These are phyloP conservation scores for Sporothrix sp. DNA, from an alignment of 2,329 filamentous ascomycete species.

Conservation along the genomic window DNA sequence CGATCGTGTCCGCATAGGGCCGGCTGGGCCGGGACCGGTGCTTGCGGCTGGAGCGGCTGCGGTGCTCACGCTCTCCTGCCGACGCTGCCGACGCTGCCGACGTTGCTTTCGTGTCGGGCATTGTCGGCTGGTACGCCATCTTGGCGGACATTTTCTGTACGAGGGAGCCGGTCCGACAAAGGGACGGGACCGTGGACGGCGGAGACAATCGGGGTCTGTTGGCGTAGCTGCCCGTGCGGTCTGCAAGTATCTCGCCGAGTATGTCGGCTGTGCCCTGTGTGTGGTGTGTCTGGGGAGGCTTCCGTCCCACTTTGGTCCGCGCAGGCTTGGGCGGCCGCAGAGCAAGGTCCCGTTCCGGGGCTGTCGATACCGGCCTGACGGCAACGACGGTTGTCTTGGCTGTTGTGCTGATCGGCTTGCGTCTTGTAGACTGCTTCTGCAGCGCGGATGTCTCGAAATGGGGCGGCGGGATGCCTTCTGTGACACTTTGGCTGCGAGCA, in stretches of 20 bases:
- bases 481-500: constrained; percentile 7
- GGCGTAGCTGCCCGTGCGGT: constrained; percentile 5
- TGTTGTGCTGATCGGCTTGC: not conserved
- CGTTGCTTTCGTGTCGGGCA: not conserved
- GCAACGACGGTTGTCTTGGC: not conserved
- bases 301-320: constrained; percentile 8
- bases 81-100: not conserved
- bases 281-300: constrained; percentile 21
- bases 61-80: not conserved
- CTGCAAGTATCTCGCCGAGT: constrained; percentile 9
- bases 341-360: not conserved
- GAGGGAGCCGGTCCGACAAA: constrained; percentile 6
- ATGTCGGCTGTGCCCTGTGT: constrained; percentile 22
- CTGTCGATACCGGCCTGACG: not conserved
- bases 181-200: not conserved
- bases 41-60: constrained; percentile 22
- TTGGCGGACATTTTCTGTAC: not conserved
- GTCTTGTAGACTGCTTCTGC: not conserved
- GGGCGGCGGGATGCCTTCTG: not conserved
- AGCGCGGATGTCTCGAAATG: constrained; percentile 9
- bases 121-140: not conserved
- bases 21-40: constrained; percentile 52
- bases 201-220: not conserved
- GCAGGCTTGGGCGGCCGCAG: too few species aligned
- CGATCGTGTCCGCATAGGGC: constrained; percentile 67